phyloP scores from a whole-genome alignment of 371 early-diverging fungal species.

The Globomyces sp. region DNA sequence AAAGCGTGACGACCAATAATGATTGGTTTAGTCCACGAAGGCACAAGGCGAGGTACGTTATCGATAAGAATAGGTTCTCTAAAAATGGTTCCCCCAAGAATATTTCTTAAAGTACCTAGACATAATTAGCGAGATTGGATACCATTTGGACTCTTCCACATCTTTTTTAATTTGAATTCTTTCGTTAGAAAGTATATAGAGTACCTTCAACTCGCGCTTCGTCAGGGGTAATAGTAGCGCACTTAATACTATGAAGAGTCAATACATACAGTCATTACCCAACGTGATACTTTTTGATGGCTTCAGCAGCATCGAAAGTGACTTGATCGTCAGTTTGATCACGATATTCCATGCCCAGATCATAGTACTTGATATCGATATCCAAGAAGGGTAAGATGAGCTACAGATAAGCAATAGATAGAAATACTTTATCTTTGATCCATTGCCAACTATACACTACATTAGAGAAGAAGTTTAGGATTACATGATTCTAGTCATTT shows the following conservation, averaged over 20 bases:
- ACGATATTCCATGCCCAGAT: constrained; percentile 88
- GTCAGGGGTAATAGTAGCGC: constrained; percentile 99
- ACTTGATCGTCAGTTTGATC: constrained; percentile 95
- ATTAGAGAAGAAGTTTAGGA: not conserved
- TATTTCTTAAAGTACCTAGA: constrained; percentile 87
- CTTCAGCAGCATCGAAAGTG: constrained; percentile 94
- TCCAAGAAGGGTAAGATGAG: constrained; percentile 91
- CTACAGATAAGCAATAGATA: constrained; percentile 19
- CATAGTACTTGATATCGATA: constrained; percentile 93
- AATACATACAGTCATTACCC: constrained; percentile 43
- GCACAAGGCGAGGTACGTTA: constrained; percentile 89
- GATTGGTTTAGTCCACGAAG: constrained; percentile 94
- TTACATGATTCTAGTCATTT: constrained; percentile 95
- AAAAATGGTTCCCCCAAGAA: constrained; percentile 96
- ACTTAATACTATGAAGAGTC: constrained; percentile 71
- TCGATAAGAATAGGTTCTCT: constrained; percentile 93
- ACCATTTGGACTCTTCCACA: constrained; percentile 96
- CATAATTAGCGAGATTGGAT: not conserved
- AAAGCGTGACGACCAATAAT: constrained; percentile 95
- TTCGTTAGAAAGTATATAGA: not conserved
- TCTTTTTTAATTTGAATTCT: constrained; percentile 89
- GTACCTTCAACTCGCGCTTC: constrained; percentile 87
- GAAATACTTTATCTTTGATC: constrained; percentile 80
- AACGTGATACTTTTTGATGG: constrained; percentile 94
- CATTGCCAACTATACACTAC: constrained; percentile 61